These are phyloP conservation scores for Eutrema heterophyllum DNA, from an alignment of 345 rosid species.

Conservation along the genomic window DNA sequence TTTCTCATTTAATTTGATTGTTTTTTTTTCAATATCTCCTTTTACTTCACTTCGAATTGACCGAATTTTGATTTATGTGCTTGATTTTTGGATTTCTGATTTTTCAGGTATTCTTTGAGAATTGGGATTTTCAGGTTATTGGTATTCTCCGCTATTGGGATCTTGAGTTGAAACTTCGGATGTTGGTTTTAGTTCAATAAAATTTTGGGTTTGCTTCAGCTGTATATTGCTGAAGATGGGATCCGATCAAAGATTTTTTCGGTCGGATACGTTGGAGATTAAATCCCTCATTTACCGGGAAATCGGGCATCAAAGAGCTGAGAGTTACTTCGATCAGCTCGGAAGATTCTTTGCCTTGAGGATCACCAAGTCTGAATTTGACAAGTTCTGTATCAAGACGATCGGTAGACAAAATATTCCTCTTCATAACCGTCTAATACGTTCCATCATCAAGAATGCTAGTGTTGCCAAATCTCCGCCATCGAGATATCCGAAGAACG, in stretches of 20 bases:
- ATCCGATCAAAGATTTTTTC: background rate
- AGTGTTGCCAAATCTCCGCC: constrained; percentile 53
- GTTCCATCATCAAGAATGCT: constrained; percentile 67
- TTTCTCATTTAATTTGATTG: background rate
- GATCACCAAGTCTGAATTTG: constrained; percentile 66
- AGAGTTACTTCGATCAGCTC: constrained; percentile 72
- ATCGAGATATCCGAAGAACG: constrained; percentile 32
- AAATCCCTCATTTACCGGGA: constrained; percentile 19
- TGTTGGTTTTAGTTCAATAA: background rate
- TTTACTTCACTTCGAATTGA: background rate
- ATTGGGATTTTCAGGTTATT: background rate
- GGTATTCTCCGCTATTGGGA: background rate
- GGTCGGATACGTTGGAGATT: constrained; percentile 22
- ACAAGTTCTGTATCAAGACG: constrained; percentile 49
- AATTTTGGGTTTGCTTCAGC: background rate
- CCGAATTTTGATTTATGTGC: background rate
- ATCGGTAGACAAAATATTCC: constrained; percentile 64
- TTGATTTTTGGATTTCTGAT: background rate
- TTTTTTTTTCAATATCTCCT: background rate
- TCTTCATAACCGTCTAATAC: constrained; percentile 68
- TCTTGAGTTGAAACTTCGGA: background rate
- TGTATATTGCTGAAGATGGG: constrained; percentile 17
- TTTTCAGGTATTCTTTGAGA: constrained; percentile 4
- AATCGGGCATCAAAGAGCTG: constrained; percentile 74
- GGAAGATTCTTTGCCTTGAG: constrained; percentile 47